These are phyloP conservation scores for Paraphoma sp. DNA, from an alignment of 2,329 filamentous ascomycete genomes.

Conservation along the genomic window DNA sequence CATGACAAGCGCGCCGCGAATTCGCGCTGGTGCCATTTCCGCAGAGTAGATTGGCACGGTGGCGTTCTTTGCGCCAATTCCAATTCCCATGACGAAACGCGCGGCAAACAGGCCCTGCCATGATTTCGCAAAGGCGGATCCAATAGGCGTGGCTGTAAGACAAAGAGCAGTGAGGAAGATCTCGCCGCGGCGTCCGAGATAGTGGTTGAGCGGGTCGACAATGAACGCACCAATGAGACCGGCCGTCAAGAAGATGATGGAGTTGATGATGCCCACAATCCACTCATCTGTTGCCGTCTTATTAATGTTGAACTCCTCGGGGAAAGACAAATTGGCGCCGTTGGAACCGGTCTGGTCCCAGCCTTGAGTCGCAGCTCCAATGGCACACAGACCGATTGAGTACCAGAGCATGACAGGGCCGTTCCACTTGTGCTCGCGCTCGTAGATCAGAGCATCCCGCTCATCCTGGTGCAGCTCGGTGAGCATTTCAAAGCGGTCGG, in stretches of 20 bases:
- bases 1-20: constrained; percentile 48
- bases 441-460: constrained; percentile 65
- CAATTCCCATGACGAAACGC: constrained; percentile 45
- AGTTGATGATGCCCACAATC: constrained; percentile 43
- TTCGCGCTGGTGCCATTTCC: constrained; percentile 42
- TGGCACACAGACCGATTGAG: constrained; percentile 71
- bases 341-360: constrained; percentile 69
- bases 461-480: constrained; percentile 66
- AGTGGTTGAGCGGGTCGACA: constrained; percentile 46
- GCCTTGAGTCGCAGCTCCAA: constrained; percentile 71
- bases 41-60: constrained; percentile 45
- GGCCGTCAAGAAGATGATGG: constrained; percentile 50
- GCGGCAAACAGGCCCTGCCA: constrained; percentile 46
- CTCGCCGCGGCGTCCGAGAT: constrained; percentile 45
- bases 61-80: constrained; percentile 43
- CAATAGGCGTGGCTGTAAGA: constrained; percentile 47
- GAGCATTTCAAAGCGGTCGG: constrained; percentile 67
- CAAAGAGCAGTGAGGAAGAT: constrained; percentile 47
- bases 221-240: constrained; percentile 37
- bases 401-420: constrained; percentile 66
- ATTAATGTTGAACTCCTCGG: constrained; percentile 59
- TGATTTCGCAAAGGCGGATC: constrained; percentile 44
- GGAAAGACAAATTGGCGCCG: constrained; percentile 67
- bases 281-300: constrained; percentile 29
- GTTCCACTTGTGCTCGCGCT: constrained; percentile 70